Evolutionary conservation across 495 filamentous ascomycete species (phyloP).

Genomic region (Pseudevernia furfuracea): DNA sequence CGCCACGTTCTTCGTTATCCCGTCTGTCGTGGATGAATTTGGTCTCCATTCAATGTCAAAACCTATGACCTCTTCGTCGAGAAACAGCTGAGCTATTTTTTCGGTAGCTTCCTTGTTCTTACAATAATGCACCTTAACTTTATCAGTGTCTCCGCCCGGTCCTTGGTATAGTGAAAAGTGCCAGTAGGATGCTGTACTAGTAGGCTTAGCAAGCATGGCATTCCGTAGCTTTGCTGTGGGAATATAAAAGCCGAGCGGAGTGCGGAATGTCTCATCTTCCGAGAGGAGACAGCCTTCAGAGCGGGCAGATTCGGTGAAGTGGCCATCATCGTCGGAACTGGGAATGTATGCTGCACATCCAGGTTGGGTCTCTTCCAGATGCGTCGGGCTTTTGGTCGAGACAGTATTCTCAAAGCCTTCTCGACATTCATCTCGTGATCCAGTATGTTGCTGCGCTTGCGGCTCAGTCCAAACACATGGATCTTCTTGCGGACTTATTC

Average conservation of each 20-base stretch:
- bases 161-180: slow-evolving; percentile 56
- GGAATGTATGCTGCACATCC: background rate
- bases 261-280: slow-evolving; percentile 3
- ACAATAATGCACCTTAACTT: slow-evolving; percentile 69
- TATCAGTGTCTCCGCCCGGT: slow-evolving; percentile 33
- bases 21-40: slow-evolving; percentile 37
- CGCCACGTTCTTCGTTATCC: slow-evolving; percentile 58
- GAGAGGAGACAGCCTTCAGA: background rate
- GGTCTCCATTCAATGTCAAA: slow-evolving; percentile 83
- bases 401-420: background rate
- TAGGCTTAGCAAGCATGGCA: slow-evolving; percentile 15
- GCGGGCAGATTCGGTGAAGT: background rate
- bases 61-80: slow-evolving; percentile 60
- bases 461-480: background rate
- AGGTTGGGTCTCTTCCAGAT: background rate
- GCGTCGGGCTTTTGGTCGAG: background rate
- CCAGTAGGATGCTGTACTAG: slow-evolving; percentile 41
- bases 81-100: slow-evolving; percentile 56
- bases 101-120: slow-evolving; percentile 57
- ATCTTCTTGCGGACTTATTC: background rate
- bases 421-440: background rate
- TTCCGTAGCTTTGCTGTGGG: slow-evolving; percentile 16
- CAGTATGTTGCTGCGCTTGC: background rate
- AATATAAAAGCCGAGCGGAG: slow-evolving; percentile 25
- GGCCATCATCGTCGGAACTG: background rate